Evolutionary conservation across 371 early-diverging fungal genomes (phyloP).

Genomic region (Dichotomocladium elegans): DNA sequence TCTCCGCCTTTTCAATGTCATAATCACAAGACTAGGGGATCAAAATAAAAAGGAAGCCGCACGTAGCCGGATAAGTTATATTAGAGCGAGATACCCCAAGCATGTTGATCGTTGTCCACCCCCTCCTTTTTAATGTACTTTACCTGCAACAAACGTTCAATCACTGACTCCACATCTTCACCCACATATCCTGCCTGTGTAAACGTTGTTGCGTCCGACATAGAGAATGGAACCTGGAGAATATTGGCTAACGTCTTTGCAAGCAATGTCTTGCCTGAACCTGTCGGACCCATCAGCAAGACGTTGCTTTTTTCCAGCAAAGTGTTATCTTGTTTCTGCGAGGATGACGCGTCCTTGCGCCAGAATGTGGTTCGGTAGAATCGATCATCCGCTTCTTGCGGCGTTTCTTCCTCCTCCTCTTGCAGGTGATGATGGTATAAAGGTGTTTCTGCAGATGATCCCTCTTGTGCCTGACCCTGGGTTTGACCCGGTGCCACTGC

Average conservation of each 20-base stretch:
- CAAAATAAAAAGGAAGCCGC: neutral
- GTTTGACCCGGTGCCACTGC: neutral
- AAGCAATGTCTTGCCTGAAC: conserved; percentile 83
- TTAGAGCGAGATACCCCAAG: neutral
- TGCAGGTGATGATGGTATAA: conserved; percentile 12
- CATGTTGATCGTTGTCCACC: neutral
- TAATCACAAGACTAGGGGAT: conserved; percentile 69
- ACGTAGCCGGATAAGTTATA: neutral
- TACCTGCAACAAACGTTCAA: conserved; percentile 80
- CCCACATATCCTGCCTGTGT: conserved; percentile 95
- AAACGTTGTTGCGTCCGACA: conserved; percentile 91
- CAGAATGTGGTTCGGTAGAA: neutral
- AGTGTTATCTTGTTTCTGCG: conserved; percentile 23
- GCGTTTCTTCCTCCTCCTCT: neutral
- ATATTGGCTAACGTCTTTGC: conserved; percentile 83
- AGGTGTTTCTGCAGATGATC: neutral
- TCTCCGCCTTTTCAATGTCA: conserved; percentile 82
- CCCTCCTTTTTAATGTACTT: too few relatives aligned
- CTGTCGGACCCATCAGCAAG: conserved; percentile 82
- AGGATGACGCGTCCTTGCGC: neutral
- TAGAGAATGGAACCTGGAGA: conserved; percentile 86
- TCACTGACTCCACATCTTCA: conserved; percentile 88
- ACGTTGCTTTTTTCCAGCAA: conserved; percentile 89
- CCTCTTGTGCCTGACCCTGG: neutral
- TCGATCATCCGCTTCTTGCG: neutral